Base-by-base conservation (phyloP, 2,329 filamentous ascomycete species). In the Colletotrichum lupini region DNA sequence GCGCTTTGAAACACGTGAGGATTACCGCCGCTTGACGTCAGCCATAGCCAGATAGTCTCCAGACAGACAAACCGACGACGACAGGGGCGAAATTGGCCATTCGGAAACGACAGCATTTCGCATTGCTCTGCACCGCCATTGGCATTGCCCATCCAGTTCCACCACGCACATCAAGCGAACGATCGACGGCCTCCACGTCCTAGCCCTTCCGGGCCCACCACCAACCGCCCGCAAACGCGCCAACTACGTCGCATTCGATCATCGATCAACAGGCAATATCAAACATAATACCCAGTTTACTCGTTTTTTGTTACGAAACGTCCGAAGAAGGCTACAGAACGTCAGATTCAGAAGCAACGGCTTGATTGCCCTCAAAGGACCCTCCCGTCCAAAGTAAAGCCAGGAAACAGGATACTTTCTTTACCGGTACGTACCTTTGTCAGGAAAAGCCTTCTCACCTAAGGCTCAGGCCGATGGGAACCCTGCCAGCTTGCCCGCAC, bases 1-100 rank as follows among this genome's bases (percentile, higher is more conserved):
- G 62, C 62, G 58, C 59, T 69, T 59, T 72, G 66, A 72, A 72
- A 72, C 69, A 64, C 66, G 37, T 49, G 58, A 64, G 58, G 53
- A 69, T 64, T 69, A 42, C 65, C 16, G 37, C 30, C 28, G 30
- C 58, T 68, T 72, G 65, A 72, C 69, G 69, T 69, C 65, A 72
- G 69, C 65, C 35, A 55, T 24, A 32, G 55, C 5, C n/a, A 24
- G 26, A 53, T 16, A 24, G 53, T 32, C 56, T 32, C 30, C 24
- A 55, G 49, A 35, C 65, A n/a, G 30, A 60, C 57, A 22, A 49
- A 30, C 8, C 52, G 28, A 22, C n/a, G n/a, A 57, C 55, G 55
- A 57, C 30, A 42, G 24, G 52, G 49, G 61, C 61, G 62, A 28
- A 65, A 56, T 65, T 65, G 32, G 32, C 62, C 62, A 57, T 65